Evolutionary conservation across 1,284 basidiomycete genomes (phyloP).

Genomic region (Moesziomyces parantarcticus): DNA sequence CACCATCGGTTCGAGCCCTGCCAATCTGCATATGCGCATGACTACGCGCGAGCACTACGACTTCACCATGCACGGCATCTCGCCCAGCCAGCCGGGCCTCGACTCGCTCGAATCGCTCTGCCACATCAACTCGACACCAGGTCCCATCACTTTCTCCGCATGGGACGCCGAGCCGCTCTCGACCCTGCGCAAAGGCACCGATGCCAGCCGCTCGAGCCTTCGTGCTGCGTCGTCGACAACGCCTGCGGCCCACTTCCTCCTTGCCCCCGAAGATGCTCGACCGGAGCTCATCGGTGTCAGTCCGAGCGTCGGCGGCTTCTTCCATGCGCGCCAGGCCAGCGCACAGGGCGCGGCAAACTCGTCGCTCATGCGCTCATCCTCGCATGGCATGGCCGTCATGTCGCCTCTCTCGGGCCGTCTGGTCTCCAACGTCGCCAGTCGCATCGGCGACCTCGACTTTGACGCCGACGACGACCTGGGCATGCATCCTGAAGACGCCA

Average conservation of each 20-base stretch:
- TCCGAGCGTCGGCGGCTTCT: slow-evolving; percentile 44
- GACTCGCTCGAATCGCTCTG: slow-evolving; percentile 43
- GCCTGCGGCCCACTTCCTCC: slow-evolving; percentile 36
- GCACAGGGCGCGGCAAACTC: slow-evolving; percentile 32
- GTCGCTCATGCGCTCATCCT: slow-evolving; percentile 40
- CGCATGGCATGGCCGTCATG: slow-evolving; percentile 42
- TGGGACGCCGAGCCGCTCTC: slow-evolving; percentile 48
- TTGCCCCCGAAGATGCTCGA: slow-evolving; percentile 28
- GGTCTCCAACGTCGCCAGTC: slow-evolving; percentile 27
- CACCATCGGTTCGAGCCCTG: slow-evolving; percentile 37
- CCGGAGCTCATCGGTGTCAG: slow-evolving; percentile 49
- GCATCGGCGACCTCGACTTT: slow-evolving; percentile 49
- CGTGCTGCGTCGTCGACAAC: slow-evolving; percentile 22
- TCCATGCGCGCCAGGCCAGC: slow-evolving; percentile 40
- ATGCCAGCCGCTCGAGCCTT: slow-evolving; percentile 23
- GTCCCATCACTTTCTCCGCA: slow-evolving; percentile 42
- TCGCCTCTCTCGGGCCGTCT: slow-evolving; percentile 48
- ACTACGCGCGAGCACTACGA: slow-evolving; percentile 61
- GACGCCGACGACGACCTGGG: slow-evolving; percentile 41
- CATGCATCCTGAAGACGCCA: slow-evolving; percentile 19
- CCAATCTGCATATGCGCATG: slow-evolving; percentile 50
- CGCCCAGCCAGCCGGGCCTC: slow-evolving; percentile 42
- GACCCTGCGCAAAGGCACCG: slow-evolving; percentile 33
- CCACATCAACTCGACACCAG: slow-evolving; percentile 45
- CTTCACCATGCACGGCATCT: slow-evolving; percentile 57